Base-by-base conservation (phyloP, 805 yeast genomes). In the Metschnikowia gelsemii region DNA sequence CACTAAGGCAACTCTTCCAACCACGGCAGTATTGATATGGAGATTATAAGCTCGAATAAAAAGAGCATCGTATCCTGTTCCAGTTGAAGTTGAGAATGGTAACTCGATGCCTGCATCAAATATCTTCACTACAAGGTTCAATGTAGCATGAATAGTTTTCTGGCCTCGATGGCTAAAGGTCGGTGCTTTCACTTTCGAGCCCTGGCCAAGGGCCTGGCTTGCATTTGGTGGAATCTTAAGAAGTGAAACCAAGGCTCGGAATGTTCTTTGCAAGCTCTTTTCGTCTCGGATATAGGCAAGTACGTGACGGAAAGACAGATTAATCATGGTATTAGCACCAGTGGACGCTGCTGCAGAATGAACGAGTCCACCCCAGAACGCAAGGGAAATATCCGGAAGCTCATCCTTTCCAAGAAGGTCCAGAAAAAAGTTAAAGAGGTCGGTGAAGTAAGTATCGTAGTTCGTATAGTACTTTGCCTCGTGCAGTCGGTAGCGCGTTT, bases 311-410 rank as follows among this genome's bases (percentile, higher is more conserved):
- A 79, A 60, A 0, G 82, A 66, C 8, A 62, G 51, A 22, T 69
- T 67, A 1, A 79, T 66, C 12, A 75, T 65, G 0, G 57, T 44
- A 40, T 72, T 75, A 6, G 75, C 67, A 0, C 82, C 78, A 17
- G 77, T 73, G 5, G 55, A 14, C 0, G 86, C 81, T 5, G 87
- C 91, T 8, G 73, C 72, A 5, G 79, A 71, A 47, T 76, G 71
- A 0, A 67, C 54, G 35, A 70, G 66, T 0, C 88, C 88, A 50
- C 61, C 70, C 82, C 82, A 77, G 44, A 83, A 76, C 40, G 50
- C 35, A 0, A 63, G 29, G 12, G 13, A 9, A n/a, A n/a, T 3
- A 8, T 25, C 25, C 2, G 25, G 9, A 2, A 21, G 8, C 2
- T 27, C 34, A 8, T 22, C 25, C 25, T 7, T 8, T 11, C 11